Evolutionary conservation across 164 flowering plant species (phyloP).

Genomic region (Platanus orientalis): DNA sequence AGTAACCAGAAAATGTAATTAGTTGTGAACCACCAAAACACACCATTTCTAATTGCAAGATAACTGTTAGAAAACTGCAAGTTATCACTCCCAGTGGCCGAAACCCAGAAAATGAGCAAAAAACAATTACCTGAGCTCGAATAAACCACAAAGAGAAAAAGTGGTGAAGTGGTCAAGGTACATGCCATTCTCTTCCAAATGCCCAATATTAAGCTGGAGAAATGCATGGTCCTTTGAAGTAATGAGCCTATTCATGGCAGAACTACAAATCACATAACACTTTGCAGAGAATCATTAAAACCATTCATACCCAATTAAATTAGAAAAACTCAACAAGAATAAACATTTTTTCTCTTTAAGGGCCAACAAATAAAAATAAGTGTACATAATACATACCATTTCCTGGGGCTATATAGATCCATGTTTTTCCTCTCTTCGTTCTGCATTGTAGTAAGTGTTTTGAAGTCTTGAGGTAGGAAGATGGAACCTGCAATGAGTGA

Average conservation of each 20-base stretch:
- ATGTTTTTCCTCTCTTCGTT: slow-evolving; percentile 51
- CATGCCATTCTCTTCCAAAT: slow-evolving; percentile 58
- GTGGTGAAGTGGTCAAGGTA: slow-evolving; percentile 60
- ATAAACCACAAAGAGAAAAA: slow-evolving; percentile 72
- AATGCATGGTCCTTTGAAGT: slow-evolving; percentile 86
- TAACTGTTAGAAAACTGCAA: no score
- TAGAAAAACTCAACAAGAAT: neutral
- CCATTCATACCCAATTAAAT: neutral
- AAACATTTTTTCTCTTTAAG: no score
- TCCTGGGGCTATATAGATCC: slow-evolving; percentile 57
- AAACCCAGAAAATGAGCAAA: neutral
- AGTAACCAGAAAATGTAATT: no score
- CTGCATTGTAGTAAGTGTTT: slow-evolving; percentile 38
- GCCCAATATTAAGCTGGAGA: slow-evolving; percentile 74
- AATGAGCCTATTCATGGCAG: slow-evolving; percentile 77
- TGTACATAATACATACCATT: slow-evolving; percentile 36
- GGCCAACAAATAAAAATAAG: neutral
- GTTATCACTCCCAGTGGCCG: no score
- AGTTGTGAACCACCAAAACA: no score
- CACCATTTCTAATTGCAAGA: no score
- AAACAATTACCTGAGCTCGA: slow-evolving; percentile 65
- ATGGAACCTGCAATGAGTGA: neutral
- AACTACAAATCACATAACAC: slow-evolving; percentile 29
- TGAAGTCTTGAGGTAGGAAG: neutral
- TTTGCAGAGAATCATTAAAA: neutral